phyloP scores from a whole-genome alignment of 306 rosid species.

The Nissolia schottii region DNA sequence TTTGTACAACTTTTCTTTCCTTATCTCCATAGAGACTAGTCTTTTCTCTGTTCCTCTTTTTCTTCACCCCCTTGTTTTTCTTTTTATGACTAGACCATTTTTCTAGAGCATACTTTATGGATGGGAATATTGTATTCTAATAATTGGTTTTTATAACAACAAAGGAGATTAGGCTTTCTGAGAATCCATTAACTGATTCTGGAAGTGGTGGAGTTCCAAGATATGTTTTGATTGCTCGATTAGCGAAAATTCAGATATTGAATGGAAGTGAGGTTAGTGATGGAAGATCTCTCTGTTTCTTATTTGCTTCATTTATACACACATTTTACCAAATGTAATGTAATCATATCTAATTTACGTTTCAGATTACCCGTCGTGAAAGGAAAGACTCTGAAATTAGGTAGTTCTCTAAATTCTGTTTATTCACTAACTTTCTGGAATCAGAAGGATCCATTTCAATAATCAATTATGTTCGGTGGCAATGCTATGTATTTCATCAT shows the following conservation, averaged over 20 bases:
- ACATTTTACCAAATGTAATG: neutral
- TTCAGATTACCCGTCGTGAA: conserved; percentile 75
- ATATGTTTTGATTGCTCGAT: conserved; percentile 73
- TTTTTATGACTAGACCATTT: neutral
- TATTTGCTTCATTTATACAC: conserved; percentile 9
- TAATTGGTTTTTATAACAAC: conserved; percentile 16
- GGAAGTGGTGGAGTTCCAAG: conserved; percentile 70
- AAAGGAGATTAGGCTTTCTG: conserved; percentile 88
- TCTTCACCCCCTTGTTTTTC: neutral
- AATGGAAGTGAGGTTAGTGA: conserved; percentile 87
- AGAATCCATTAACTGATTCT: conserved; percentile 77
- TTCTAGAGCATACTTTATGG: conserved; percentile 8
- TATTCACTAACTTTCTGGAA: neutral
- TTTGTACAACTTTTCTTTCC: conserved; percentile 3
- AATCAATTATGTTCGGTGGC: neutral
- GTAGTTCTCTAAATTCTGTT: conserved; percentile 34
- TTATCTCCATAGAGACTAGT: neutral
- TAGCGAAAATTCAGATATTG: conserved; percentile 63
- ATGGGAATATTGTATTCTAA: conserved; percentile 26
- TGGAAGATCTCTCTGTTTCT: conserved; percentile 9
- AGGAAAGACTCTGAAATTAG: conserved; percentile 96
- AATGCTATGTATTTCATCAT: neutral
- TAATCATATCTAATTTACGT: conserved; percentile 17
- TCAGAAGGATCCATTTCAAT: neutral
- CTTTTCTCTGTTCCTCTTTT: neutral